Conservation (phyloP, 352 stramenopile genomes). For the Phytophthora megakarya region DNA sequence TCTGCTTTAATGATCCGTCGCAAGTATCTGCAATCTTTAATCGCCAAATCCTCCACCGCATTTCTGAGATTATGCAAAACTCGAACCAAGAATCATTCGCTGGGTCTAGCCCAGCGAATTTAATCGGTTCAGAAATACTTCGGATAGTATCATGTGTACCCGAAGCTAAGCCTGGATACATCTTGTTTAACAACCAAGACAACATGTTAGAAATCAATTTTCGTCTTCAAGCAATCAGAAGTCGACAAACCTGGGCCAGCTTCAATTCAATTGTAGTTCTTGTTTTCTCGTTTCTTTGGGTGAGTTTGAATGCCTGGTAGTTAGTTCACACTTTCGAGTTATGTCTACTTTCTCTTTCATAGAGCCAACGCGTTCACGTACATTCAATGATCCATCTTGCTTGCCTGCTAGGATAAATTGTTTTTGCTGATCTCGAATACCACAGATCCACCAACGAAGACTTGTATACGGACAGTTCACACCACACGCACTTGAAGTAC, state of each 20-base stretch:
- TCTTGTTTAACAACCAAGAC: constrained; percentile 19
- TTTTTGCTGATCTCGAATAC: constrained; percentile 13
- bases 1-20: not conserved
- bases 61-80: constrained; percentile 40
- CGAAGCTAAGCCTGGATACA: constrained; percentile 42
- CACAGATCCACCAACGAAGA: constrained; percentile 37
- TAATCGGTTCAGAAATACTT: constrained; percentile 31
- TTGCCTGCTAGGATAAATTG: constrained; percentile 43
- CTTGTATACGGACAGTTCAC: constrained; percentile 22
- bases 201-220: constrained; percentile 1
- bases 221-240: not conserved
- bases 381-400: constrained; percentile 43
- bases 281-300: constrained; percentile 3
- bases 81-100: constrained; percentile 18
- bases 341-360: not conserved
- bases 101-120: not conserved
- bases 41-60: constrained; percentile 36
- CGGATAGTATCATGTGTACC: constrained; percentile 36
- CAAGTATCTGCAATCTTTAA: constrained; percentile 12
- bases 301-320: constrained; percentile 29
- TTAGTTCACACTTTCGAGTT: not conserved
- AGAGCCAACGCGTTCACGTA: constrained; percentile 12
- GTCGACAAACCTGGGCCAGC: constrained; percentile 20
- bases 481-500: too few species aligned
- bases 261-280: constrained; percentile 8